Base-by-base conservation (phyloP, 2,329 filamentous ascomycete genomes). In the Fusarium sp. region DNA sequence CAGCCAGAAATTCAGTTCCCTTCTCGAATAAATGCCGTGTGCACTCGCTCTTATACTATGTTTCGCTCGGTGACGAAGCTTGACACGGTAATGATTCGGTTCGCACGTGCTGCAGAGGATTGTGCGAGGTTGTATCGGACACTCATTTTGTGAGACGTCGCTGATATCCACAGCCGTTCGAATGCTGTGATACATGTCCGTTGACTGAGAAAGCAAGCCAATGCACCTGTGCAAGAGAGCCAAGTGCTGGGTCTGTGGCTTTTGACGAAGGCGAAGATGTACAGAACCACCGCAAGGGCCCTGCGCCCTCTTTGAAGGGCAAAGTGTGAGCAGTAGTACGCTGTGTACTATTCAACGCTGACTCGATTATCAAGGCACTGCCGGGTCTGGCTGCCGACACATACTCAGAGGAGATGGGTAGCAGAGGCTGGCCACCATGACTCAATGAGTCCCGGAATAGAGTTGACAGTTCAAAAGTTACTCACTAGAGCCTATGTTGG, bases 41-140 rank as follows among this genome's bases (percentile, higher is more conserved):
- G 47, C 35, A 54, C 48, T 63, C 64, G 51, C 55, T 76, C 66
- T 76, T 77, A 76, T 77, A 76, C 47, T 42, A 63, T 51, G 41
- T 48, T 44, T 67, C 45, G 33, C 31, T 63, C 39, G 49, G 49
- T 61, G 61, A 70, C 36, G 39, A 60, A 47, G 35, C 52, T 55
- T 36, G 39, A 62, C 26, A 61, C 24, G 47, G 52, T 48, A 58
- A 73, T 76, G 73, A 71, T 66, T 75, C 64, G 61, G 44, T 56
- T 70, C 70, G 62, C 61, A 75, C 61, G 59, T 70, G 74, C 64
- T 61, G 70, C 48, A 61, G 52, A 44, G 45, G 39, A 57, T 63
- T 73, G 69, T 65, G 54, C 64, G 49, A 72, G 69, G 58, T 63
- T 45, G 52, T 49, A 63, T 69, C 59, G 65, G 63, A 63, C 49